phyloP scores from a whole-genome alignment of 1,284 basidiomycete genomes.

The Veloboletus limbatus region DNA sequence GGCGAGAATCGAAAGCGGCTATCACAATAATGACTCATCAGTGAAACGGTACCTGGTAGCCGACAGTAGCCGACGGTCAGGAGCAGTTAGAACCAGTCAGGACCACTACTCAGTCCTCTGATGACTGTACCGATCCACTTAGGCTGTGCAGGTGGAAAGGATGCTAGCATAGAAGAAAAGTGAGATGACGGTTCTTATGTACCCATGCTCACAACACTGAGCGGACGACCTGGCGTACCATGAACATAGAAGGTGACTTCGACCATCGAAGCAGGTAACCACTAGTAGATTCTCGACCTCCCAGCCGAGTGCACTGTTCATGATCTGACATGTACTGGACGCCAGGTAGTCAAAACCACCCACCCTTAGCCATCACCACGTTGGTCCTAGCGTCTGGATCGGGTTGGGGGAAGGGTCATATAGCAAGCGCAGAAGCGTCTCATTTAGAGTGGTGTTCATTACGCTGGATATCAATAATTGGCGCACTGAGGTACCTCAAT shows the following conservation, averaged over 20 bases:
- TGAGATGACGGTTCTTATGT: neutral
- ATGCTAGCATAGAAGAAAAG: slow-evolving; percentile 15
- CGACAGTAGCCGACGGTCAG: no score
- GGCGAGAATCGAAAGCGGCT: slow-evolving; percentile 4
- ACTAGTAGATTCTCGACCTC: no score
- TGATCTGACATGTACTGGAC: slow-evolving; percentile 39
- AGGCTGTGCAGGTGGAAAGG: slow-evolving; percentile 36
- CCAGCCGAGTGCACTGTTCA: slow-evolving; percentile 37
- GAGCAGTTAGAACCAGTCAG: no score
- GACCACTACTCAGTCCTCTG: no score
- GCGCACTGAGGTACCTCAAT: no score
- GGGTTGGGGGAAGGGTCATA: slow-evolving; percentile 17
- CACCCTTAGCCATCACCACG: slow-evolving; percentile 19
- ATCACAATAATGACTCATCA: no score
- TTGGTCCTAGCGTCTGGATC: slow-evolving; percentile 31
- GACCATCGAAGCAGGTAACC: slow-evolving; percentile 35
- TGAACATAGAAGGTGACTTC: slow-evolving; percentile 13
- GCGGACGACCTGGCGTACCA: no score
- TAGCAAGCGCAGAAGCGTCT: slow-evolving; percentile 31
- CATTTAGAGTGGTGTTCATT: slow-evolving; percentile 23
- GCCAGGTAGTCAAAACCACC: slow-evolving; percentile 7
- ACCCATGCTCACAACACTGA: slow-evolving; percentile 8
- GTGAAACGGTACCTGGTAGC: no score
- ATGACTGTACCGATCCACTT: slow-evolving; percentile 1
- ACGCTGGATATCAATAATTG: no score